Percentiles rank a stretch among this genome's conserved stretches.
phyloP scores from a whole-genome alignment of 1,139 yeast species.

The Kluyveromyces sp. region DNA sequence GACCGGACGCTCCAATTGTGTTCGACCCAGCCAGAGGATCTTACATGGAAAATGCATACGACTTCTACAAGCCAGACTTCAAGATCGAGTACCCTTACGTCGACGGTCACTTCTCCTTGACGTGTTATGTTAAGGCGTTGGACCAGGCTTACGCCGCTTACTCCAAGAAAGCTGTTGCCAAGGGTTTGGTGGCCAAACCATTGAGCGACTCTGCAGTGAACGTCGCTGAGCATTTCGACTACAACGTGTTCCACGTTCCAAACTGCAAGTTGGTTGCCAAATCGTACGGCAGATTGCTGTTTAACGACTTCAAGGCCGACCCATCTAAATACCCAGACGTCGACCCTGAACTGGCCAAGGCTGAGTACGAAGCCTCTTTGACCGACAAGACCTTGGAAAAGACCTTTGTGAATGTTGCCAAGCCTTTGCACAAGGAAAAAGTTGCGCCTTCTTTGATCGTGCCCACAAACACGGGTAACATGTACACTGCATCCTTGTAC shows the following conservation, averaged over 20 bases:
- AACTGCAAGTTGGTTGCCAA: conserved; percentile 92
- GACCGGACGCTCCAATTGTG: conserved; percentile 96
- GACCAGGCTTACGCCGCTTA: conserved; percentile 81
- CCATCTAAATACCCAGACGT: conserved; percentile 60
- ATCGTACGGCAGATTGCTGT: conserved; percentile 86
- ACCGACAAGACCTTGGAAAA: conserved; percentile 79
- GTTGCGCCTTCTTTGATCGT: conserved; percentile 77
- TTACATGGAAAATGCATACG: conserved; percentile 93
- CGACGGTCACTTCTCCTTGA: conserved; percentile 92
- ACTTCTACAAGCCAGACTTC: conserved; percentile 96
- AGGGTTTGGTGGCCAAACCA: conserved; percentile 39
- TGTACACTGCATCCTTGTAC: conserved; percentile 95
- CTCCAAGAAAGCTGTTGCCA: conserved; percentile 69
- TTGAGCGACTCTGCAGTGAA: conserved; percentile 52
- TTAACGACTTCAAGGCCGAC: conserved; percentile 75
- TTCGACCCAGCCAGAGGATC: conserved; percentile 86
- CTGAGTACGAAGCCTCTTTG: conserved; percentile 73
- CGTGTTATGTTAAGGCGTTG: conserved; percentile 90
- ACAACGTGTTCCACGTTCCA: conserved; percentile 97
- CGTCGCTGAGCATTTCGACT: conserved; percentile 69
- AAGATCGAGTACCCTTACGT: conserved; percentile 95
- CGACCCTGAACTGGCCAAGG: conserved; percentile 43
- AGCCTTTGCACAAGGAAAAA: conserved; percentile 60
- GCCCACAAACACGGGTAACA: conserved; percentile 97
- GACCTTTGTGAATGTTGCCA: conserved; percentile 72